Base-by-base conservation (phyloP, 371 early-diverging fungal genomes). In the Caulochytrium protostelioides region DNA sequence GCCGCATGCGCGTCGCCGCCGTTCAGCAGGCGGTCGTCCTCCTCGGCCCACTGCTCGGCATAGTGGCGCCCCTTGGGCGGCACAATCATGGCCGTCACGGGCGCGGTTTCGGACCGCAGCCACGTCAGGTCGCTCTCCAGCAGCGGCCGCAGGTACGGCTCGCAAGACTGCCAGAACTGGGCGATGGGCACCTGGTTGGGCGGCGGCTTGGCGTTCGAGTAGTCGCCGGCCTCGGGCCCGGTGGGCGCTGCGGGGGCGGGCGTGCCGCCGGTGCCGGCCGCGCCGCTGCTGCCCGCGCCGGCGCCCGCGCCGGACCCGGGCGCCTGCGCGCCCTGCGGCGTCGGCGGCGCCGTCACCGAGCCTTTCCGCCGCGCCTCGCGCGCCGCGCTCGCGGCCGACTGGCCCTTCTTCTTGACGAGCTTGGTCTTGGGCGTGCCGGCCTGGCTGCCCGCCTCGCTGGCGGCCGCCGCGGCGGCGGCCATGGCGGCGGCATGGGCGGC, bases 61-160 rank as follows among this genome's bases (percentile, higher is more conserved):
- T 82, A 87, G 41, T 74, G 63, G 13, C 55, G 57, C 6, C 86
- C 89, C 1, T 82, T 59, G 10, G 72, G 64, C 9, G 85, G 83
- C 29, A 79, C 71, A 27, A 68, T 42, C 43, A 64, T 72, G 4
- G 76, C 66, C 16, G 69, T 68, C n/a, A 66, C n/a, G n/a, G n/a
- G n/a, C n/a, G n/a, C n/a, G n/a, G n/a, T n/a, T n/a, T n/a, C n/a
- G n/a, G n/a, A n/a, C n/a, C n/a, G n/a, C 26, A 87, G 47, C 32
- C 65, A 68, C 3, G 49, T 39, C 10, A 83, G 43, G 44, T 89
- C 90, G 4, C 76, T 76, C 36, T 83, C 83, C 8, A 69, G 62
- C 24, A 86, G 48, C 16, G 61, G 60, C 3, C 82, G 57, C 42
- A 83, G 80, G 47, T 74, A 85, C 34, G 82, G 80, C 20, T 89